A percentile compares a stretch with the other conserved stretches of the same genome.
These are phyloP conservation scores for Dothideomycetes sp. DNA, from an alignment of 2,329 filamentous ascomycete genomes.

Conservation along the genomic window DNA sequence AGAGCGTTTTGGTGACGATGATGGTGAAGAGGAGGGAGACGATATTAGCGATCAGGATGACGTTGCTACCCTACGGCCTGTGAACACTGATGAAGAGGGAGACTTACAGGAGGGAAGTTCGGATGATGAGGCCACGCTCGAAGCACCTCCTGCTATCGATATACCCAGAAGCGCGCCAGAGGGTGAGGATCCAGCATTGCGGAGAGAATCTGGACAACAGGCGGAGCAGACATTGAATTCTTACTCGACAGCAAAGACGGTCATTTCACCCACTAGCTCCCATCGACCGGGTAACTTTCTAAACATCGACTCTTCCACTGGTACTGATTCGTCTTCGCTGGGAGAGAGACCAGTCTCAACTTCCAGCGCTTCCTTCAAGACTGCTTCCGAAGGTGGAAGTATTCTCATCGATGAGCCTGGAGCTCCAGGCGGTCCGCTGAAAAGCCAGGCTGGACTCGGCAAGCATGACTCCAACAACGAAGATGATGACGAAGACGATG, in stretches of 20 bases:
- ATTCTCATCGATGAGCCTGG: conserved; percentile 5
- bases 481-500: background rate
- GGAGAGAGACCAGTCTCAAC: conserved; percentile 4
- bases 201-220: conserved; percentile 7
- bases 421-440: too few relatives aligned
- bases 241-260: background rate
- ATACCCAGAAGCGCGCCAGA: conserved; percentile 17
- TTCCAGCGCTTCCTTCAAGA: conserved; percentile 4
- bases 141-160: conserved; percentile 18
- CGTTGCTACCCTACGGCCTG: background rate
- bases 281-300: too few relatives aligned
- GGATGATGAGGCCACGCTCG: conserved; percentile 13
- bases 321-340: too few relatives aligned
- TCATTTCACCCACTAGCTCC: background rate
- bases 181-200: conserved; percentile 2
- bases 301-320: too few relatives aligned
- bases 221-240: conserved; percentile 6
- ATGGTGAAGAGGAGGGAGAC: conserved; percentile 16
- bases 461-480: too few relatives aligned
- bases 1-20: conserved; percentile 13
- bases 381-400: conserved; percentile 4
- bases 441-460: too few relatives aligned
- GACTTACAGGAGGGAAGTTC: too few relatives aligned
- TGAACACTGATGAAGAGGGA: conserved; percentile 9
- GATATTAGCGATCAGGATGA: conserved; percentile 3